Evolutionary conservation across 2,329 filamentous ascomycete species (phyloP).

Genomic region (Sarocladium oryzae): DNA sequence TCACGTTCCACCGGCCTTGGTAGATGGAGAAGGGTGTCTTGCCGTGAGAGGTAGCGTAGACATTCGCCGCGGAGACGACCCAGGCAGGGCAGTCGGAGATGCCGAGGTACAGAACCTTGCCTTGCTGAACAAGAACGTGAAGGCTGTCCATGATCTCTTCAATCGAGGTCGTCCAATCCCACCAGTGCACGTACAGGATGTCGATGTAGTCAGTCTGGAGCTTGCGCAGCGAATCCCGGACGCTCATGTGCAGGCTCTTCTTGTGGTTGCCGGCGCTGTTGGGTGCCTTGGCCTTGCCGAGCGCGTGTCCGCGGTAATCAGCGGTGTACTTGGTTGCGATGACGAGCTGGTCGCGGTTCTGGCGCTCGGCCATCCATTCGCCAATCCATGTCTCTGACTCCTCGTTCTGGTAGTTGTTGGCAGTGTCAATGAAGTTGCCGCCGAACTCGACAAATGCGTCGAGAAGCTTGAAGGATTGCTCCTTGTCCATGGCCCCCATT

Average conservation of each 20-base stretch:
- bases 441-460: constrained; percentile 47
- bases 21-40: constrained; percentile 20
- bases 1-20: constrained; percentile 20
- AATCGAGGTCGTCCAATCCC: constrained; percentile 19
- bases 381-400: constrained; percentile 45
- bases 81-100: constrained; percentile 23
- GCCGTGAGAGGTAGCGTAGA: constrained; percentile 20
- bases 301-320: constrained; percentile 25
- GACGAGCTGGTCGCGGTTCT: constrained; percentile 40
- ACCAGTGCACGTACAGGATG: constrained; percentile 22
- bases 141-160: constrained; percentile 22
- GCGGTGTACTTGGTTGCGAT: constrained; percentile 41
- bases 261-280: constrained; percentile 33
- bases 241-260: constrained; percentile 28
- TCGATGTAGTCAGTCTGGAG: constrained; percentile 29
- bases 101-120: constrained; percentile 23
- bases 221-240: constrained; percentile 33
- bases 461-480: constrained; percentile 46
- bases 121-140: constrained; percentile 18
- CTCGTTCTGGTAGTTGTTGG: constrained; percentile 41
- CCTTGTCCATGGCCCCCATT: constrained; percentile 46
- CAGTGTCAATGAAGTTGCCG: constrained; percentile 57
- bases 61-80: constrained; percentile 20
- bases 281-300: constrained; percentile 24
- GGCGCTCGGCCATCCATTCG: constrained; percentile 38